Base-by-base conservation (phyloP, 805 yeast genomes). In the Henningerozyma blattae region DNA sequence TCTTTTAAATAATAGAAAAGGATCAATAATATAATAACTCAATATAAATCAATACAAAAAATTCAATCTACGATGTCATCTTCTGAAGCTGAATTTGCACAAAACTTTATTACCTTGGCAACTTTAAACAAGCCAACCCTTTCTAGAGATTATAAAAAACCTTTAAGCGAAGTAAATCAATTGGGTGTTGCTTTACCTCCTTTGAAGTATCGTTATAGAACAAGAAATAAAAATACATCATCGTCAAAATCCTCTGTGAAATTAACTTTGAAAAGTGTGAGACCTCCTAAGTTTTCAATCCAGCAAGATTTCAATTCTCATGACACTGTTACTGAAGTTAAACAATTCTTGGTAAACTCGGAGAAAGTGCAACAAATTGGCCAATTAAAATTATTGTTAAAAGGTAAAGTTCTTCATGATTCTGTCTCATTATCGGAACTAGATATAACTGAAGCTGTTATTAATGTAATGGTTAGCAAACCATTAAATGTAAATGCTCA, bases 231-330 rank as follows among this genome's bases (percentile, higher is more conserved):
- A 13, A 27, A 31, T 3, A 18, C 5, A 4, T 18, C 18, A n/a
- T 19, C 31, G 5, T 17, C 18, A 13, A 8, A 24, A 5, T 19
- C 19, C 8, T 16, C 31, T 26, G 33, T 45, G 15, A 38, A 41
- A 12, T 56, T 68, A 13, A 46, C 54, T 4, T 64, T 83, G 50
- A 78, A 77, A 54, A 78, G 87, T 20, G 68, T 84, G 35, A 74
- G 76, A 45, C 71, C 78, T 4, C 94, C 94, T 5, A 81, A 76
- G 48, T 79, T 82, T 54, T 52, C 59, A 26, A 41, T 60, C 13
- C 42, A 49, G 13, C 40, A 52, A 16, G 40, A 50, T 16, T 45
- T 52, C n/a, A 28, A 39, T 18, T 26, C 41, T 1, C 44, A 48
- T 10, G 57, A 52, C 7, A 57, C 67, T 0, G 45, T 62, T 15